Conservation (phyloP, 2,329 filamentous ascomycete species). For the Colletotrichum incanum region DNA sequence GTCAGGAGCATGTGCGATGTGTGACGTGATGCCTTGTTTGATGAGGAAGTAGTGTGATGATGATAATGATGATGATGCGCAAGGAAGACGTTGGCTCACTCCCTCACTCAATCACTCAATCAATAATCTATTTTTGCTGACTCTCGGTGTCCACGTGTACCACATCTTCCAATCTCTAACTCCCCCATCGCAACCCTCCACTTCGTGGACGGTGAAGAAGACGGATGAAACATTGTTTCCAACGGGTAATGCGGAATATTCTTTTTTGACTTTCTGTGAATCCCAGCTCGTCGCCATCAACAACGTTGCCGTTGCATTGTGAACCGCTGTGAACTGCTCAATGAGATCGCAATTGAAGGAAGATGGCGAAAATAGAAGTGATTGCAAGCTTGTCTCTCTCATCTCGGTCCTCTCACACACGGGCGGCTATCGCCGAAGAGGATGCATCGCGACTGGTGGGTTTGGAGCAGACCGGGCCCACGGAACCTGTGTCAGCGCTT, state of each 20-base stretch:
- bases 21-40: slow-evolving; percentile 37
- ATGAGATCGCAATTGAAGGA: slow-evolving; percentile 5
- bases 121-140: background rate
- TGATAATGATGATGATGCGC: background rate
- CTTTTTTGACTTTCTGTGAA: slow-evolving; percentile 25
- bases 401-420: background rate
- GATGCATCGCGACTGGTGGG: slow-evolving; percentile 9
- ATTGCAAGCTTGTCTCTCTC: background rate
- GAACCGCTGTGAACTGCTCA: slow-evolving; percentile 19
- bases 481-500: slow-evolving; percentile 15
- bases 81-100: background rate
- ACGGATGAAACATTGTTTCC: slow-evolving; percentile 26
- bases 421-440: slow-evolving; percentile 3
- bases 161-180: background rate
- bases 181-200: background rate
- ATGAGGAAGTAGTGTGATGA: slow-evolving; percentile 29
- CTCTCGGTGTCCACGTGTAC: slow-evolving; percentile 1
- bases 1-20: slow-evolving; percentile 1
- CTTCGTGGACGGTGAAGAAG: background rate
- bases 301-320: background rate
- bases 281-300: slow-evolving; percentile 18
- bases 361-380: slow-evolving; percentile 4
- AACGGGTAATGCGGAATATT: slow-evolving; percentile 14
- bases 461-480: slow-evolving; percentile 12
- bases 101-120: too few relatives aligned